Percentiles rank a stretch among this genome's conserved stretches.
These are phyloP conservation scores for Trypanosoma platydactyli DNA, from an alignment of 208 protist species.

Conservation along the genomic window DNA sequence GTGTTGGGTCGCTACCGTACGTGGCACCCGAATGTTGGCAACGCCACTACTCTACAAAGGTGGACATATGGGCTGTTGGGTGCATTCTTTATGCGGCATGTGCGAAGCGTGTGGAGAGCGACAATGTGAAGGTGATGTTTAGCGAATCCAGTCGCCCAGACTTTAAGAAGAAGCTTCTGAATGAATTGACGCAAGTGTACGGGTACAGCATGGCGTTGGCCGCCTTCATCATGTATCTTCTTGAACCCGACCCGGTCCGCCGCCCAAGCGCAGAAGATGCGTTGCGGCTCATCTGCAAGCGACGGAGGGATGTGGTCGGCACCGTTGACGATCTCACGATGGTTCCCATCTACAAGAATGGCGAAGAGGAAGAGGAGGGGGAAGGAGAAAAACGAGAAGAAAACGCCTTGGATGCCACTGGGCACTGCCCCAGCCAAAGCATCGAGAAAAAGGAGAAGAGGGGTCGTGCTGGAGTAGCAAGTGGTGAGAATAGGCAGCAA, in stretches of 20 bases:
- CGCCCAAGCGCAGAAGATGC: conserved; percentile 47
- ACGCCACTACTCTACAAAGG: conserved; percentile 95
- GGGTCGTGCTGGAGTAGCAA: neutral
- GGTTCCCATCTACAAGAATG: conserved; percentile 22
- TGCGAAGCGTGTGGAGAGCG: conserved; percentile 48
- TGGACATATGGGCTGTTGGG: conserved; percentile 99
- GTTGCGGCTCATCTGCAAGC: conserved; percentile 27
- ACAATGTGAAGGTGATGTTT: conserved; percentile 70
- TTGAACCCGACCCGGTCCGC: conserved; percentile 39
- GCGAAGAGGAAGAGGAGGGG: conserved; percentile 8
- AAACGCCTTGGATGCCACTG: no score
- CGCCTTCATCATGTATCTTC: conserved; percentile 39
- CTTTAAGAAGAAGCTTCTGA: conserved; percentile 37
- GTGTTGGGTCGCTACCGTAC: conserved; percentile 75
- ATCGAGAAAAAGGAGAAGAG: neutral
- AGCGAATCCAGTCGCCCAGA: conserved; percentile 41
- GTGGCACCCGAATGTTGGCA: conserved; percentile 80
- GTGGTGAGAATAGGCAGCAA: neutral
- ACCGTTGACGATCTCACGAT: neutral
- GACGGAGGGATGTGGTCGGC: conserved; percentile 5
- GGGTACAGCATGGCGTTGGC: conserved; percentile 49
- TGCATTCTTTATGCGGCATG: conserved; percentile 96
- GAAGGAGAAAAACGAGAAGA: no score
- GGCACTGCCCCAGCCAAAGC: neutral
- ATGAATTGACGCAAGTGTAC: conserved; percentile 48